Evolutionary conservation across 2,329 filamentous ascomycete genomes (phyloP).

Genomic region (Penicillium sp.): DNA sequence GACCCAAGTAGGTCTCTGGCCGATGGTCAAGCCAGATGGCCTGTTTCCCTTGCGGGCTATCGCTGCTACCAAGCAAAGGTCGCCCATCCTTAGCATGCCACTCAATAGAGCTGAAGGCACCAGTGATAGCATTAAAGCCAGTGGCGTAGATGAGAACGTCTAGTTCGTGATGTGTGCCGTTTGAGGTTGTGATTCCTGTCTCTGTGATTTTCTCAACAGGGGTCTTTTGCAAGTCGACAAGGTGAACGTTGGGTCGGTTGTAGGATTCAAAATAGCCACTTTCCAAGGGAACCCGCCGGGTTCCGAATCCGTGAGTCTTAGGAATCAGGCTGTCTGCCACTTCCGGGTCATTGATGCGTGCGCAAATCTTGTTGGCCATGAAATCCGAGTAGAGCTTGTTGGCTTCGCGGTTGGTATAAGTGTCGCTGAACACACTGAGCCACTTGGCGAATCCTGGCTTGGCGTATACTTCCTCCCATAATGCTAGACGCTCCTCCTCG

Average conservation of each 20-base stretch:
- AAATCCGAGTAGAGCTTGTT: slow-evolving; percentile 21
- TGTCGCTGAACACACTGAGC: slow-evolving; percentile 20
- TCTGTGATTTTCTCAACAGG: slow-evolving; percentile 15
- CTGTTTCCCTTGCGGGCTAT: slow-evolving; percentile 22
- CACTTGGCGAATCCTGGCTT: slow-evolving; percentile 22
- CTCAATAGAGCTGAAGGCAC: slow-evolving; percentile 42
- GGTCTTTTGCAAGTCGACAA: slow-evolving; percentile 29
- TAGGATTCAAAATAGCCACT: slow-evolving; percentile 36
- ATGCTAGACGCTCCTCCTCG: slow-evolving; percentile 8
- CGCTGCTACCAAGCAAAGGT: slow-evolving; percentile 26
- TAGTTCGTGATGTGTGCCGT: slow-evolving; percentile 40
- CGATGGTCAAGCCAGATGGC: slow-evolving; percentile 23
- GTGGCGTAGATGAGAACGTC: slow-evolving; percentile 49
- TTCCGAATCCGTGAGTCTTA: slow-evolving; percentile 19
- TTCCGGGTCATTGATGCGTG: slow-evolving; percentile 14
- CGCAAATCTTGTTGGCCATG: slow-evolving; percentile 21
- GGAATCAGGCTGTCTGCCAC: slow-evolving; percentile 20
- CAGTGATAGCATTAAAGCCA: slow-evolving; percentile 47
- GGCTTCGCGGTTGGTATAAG: slow-evolving; percentile 15
- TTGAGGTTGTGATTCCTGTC: slow-evolving; percentile 41
- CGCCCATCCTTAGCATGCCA: slow-evolving; percentile 37
- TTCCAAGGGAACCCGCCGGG: slow-evolving; percentile 17
- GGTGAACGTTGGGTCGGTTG: slow-evolving; percentile 35
- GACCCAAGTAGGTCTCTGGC: slow-evolving; percentile 45
- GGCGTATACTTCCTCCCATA: slow-evolving; percentile 19